These are phyloP conservation scores for Serendipita sp. DNA, from an alignment of 768 basidiomycete genomes.

Conservation along the genomic window DNA sequence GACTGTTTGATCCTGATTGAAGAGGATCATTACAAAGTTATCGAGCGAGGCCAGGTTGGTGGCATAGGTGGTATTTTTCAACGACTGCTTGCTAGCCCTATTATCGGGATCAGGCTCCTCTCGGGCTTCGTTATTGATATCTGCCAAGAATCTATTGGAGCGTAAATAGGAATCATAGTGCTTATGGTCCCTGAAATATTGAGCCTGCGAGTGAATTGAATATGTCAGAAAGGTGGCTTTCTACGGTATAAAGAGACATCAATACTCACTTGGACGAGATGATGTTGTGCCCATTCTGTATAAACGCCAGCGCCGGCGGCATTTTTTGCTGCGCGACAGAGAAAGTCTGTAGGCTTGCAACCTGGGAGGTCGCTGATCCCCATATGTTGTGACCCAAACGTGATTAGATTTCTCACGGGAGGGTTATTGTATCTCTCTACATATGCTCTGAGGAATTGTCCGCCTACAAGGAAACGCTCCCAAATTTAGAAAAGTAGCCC, in stretches of 20 bases:
- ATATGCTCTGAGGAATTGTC: slow-evolving; percentile 78
- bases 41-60: slow-evolving; percentile 43
- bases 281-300: slow-evolving; percentile 55
- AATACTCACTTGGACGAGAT: slow-evolving; percentile 48
- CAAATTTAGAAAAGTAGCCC: neutral
- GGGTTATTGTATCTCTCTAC: slow-evolving; percentile 61
- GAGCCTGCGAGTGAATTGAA: slow-evolving; percentile 36
- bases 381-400: slow-evolving; percentile 81
- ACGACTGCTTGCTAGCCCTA: neutral
- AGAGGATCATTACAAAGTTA: slow-evolving; percentile 57
- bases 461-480: slow-evolving; percentile 27
- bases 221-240: neutral
- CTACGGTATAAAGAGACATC: neutral
- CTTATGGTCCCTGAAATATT: slow-evolving; percentile 67
- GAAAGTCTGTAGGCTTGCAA: slow-evolving; percentile 47
- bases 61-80: slow-evolving; percentile 44
- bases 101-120: slow-evolving; percentile 11
- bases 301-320: slow-evolving; percentile 52
- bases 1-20: slow-evolving; percentile 57
- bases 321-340: slow-evolving; percentile 52
- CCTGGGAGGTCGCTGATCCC: slow-evolving; percentile 60
- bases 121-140: slow-evolving; percentile 64
- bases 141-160: slow-evolving; percentile 49
- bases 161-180: slow-evolving; percentile 42
- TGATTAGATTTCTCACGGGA: slow-evolving; percentile 63